phyloP scores from a whole-genome alignment of 371 early-diverging fungal species.

The Apophysomyces elegans region DNA sequence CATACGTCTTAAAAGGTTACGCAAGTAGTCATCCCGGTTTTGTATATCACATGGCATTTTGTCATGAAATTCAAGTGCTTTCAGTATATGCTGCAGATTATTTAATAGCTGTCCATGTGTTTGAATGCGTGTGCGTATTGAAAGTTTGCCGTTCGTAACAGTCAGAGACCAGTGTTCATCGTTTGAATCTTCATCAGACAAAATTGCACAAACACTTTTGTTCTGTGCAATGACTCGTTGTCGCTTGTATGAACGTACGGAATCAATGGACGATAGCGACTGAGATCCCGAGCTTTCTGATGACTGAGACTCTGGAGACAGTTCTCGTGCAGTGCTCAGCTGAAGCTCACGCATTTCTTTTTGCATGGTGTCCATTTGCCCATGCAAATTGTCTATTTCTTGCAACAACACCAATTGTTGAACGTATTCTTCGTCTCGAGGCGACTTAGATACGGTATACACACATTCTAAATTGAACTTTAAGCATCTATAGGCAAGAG shows the following conservation, averaged over 20 bases:
- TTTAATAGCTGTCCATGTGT: conserved; percentile 32
- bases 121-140: conserved; percentile 37
- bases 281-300: neutral
- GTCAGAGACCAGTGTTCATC: conserved; percentile 31
- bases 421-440: conserved; percentile 45
- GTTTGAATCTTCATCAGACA: neutral
- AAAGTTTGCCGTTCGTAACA: conserved; percentile 32
- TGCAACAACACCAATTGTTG: conserved; percentile 20
- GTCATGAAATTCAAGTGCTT: conserved; percentile 25
- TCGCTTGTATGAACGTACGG: neutral
- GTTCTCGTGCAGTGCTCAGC: conserved; percentile 19
- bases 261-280: neutral
- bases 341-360: conserved; percentile 27
- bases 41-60: conserved; percentile 18
- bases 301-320: neutral
- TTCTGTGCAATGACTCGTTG: conserved; percentile 16
- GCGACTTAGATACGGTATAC: conserved; percentile 41
- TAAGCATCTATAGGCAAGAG: conserved; percentile 27
- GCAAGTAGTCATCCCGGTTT: neutral
- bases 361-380: conserved; percentile 23
- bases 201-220: conserved; percentile 9
- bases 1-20: conserved; percentile 12
- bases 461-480: conserved; percentile 33
- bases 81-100: conserved; percentile 26
- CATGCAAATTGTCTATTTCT: conserved; percentile 20